Evolutionary conservation across 2,329 filamentous ascomycete genomes (phyloP), one percentile per base, ranked within the genome.

Genomic region (Stemphylium lycopersici): DNA sequence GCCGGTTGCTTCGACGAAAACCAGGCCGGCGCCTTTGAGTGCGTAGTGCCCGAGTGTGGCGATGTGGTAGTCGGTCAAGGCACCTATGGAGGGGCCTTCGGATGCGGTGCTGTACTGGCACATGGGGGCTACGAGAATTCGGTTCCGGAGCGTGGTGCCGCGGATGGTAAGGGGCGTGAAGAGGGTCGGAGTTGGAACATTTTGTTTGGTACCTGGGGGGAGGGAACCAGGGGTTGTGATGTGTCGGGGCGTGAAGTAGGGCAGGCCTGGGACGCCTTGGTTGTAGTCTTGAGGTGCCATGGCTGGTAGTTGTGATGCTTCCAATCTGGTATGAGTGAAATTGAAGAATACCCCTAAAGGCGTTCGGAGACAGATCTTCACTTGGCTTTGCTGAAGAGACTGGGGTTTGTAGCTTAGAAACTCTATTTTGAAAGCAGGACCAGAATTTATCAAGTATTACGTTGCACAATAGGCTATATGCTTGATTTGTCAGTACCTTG

Each of bases 191-290:
- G 61, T 53, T 5, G 39, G 26, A 0, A 18, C 31, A 33, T 59
- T 56, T 33, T 55, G 50, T 8, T 55, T 56, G 20, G 42, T 37
- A 13, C 42, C 40, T n/a, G 56, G 44, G 10, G 48, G 31, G 4
- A 65, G 64, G 2, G 65, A 77, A 13, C 79, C 79, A 4, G 79
- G 78, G 3, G 73, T 73, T 12, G 68, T 70, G 37, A 71, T 48
- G 59, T 81, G 79, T 10, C 72, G 62, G 8, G 79, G 79, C 1
- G 78, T 81, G 67, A 79, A 81, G 70, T 79, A 81, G 10, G 78
- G 67, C 34, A 75, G 51, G 44, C 58, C 60, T 13, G 62, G 54
- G 22, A 67, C 66, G 15, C 67, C 66, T 8, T 45, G 38, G 48
- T 73, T 73, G 44, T 70, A 59, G 22, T 70, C 66, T 53, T 59